phyloP scores from a whole-genome alignment of 208 protist species.

The Leishmania mexicana region DNA sequence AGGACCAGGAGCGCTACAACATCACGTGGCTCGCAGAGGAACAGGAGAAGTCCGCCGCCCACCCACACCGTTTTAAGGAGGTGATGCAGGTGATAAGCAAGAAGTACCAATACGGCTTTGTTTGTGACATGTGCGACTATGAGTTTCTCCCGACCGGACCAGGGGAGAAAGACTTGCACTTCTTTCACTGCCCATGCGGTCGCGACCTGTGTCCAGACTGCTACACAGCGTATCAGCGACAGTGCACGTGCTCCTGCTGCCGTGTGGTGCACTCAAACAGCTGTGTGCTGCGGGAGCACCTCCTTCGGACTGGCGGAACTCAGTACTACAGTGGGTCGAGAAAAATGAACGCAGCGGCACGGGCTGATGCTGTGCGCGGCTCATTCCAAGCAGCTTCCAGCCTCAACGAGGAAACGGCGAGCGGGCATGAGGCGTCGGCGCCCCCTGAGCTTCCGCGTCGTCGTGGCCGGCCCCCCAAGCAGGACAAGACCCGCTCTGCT shows the following conservation, averaged over 20 bases:
- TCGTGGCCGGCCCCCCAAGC: conserved; percentile 14
- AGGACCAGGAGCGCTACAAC: conserved; percentile 77
- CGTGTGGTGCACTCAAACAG: conserved; percentile 61
- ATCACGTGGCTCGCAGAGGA: conserved; percentile 81
- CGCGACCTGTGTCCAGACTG: conserved; percentile 85
- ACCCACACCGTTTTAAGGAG: conserved; percentile 80
- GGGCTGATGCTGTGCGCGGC: not conserved
- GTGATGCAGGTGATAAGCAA: conserved; percentile 41
- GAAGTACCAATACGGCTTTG: conserved; percentile 81
- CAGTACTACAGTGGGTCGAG: conserved; percentile 10
- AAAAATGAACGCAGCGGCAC: not conserved
- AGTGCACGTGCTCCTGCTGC: conserved; percentile 78
- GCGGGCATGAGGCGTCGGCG: not conserved
- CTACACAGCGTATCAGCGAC: conserved; percentile 50
- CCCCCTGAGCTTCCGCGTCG: not conserved
- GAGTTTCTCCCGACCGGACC: conserved; percentile 64
- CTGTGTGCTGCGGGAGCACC: conserved; percentile 66
- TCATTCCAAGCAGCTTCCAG: not conserved
- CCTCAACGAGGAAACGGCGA: not conserved
- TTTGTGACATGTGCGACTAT: conserved; percentile 86
- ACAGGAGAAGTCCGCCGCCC: conserved; percentile 72
- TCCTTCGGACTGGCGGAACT: conserved; percentile 22
- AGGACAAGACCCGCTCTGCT: conserved; percentile 1
- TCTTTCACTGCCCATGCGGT: conserved; percentile 88
- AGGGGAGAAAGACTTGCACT: conserved; percentile 46